A percentile compares a stretch with the other conserved stretches of the same genome.
Conservation (phyloP, 164 flowering plant genomes). For the Tetrastigma voinierianum region DNA sequence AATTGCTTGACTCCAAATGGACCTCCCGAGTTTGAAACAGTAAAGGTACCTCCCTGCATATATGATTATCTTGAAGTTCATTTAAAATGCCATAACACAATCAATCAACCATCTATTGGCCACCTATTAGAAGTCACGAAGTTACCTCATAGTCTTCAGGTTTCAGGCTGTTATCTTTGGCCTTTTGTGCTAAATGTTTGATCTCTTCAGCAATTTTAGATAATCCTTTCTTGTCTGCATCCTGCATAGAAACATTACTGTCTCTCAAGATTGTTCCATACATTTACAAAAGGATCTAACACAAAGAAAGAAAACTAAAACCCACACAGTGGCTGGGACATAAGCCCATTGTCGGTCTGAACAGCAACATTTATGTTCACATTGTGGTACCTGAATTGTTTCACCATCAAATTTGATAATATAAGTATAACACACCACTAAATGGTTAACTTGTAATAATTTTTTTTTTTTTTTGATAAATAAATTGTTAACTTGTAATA, state of each 20-base stretch:
- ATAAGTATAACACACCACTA: too few relatives aligned
- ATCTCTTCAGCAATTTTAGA: constrained; percentile 82
- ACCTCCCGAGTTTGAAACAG: constrained; percentile 91
- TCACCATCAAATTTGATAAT: not conserved
- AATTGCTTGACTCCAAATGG: constrained; percentile 93
- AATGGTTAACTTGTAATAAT: too few relatives aligned
- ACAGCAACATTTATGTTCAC: constrained; percentile 92
- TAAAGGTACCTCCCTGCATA: constrained; percentile 92
- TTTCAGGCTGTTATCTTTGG: constrained; percentile 82
- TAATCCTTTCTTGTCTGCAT: constrained; percentile 99
- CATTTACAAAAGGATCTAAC: not conserved
- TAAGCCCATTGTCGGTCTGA: constrained; percentile 93
- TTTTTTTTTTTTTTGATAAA: too few relatives aligned
- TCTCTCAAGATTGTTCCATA: too few relatives aligned
- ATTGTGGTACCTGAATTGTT: constrained; percentile 57
- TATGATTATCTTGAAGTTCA: constrained; percentile 5
- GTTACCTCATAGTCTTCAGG: constrained; percentile 94
- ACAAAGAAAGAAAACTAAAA: not conserved
- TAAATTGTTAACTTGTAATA: too few relatives aligned
- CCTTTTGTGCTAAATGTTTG: constrained; percentile 78
- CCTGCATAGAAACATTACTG: constrained; percentile 39
- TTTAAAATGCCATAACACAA: not conserved
- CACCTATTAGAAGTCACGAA: too few relatives aligned
- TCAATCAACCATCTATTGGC: not conserved
- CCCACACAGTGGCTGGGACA: constrained; percentile 82